Evolutionary conservation across 2,329 filamentous ascomycete genomes (phyloP).

Genomic region (Aspergillus fructus): DNA sequence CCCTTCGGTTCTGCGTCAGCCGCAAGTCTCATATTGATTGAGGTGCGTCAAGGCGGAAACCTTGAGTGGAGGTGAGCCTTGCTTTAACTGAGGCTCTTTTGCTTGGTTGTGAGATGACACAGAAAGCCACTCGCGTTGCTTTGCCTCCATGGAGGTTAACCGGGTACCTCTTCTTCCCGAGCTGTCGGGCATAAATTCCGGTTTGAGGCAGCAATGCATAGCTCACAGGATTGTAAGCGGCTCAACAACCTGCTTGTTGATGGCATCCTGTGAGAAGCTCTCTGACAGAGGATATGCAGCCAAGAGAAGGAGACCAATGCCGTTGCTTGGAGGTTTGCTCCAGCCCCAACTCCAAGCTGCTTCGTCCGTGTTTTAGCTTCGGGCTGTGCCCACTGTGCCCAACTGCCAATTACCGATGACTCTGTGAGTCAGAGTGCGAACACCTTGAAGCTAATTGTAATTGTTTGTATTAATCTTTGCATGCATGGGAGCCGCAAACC

Average conservation of each 20-base stretch:
- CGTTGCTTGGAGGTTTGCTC: not conserved
- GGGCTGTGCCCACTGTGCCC: not conserved
- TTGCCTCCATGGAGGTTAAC: not conserved
- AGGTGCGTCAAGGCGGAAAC: constrained; percentile 4
- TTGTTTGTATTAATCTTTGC: not conserved
- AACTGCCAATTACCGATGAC: not conserved
- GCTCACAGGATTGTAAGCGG: not conserved
- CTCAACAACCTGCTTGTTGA: constrained; percentile 1
- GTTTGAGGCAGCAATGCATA: not conserved
- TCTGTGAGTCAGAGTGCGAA: not conserved
- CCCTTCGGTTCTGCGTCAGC: not conserved
- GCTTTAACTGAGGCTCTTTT: constrained; percentile 3
- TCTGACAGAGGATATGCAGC: not conserved
- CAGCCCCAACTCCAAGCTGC: not conserved
- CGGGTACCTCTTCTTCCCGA: not conserved
- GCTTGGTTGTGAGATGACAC: constrained; percentile 1
- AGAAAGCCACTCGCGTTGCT: constrained; percentile 5
- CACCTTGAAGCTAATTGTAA: not conserved
- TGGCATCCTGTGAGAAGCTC: not conserved
- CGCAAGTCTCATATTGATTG: not conserved
- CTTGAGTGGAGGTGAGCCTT: not conserved
- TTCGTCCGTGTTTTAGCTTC: not conserved
- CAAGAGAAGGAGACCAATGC: not conserved
- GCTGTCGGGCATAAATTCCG: not conserved
- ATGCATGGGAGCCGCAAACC: too few species aligned